Percentiles rank a stretch among this genome's conserved stretches.
Conservation (phyloP, 768 basidiomycete species). For the Trametes villosa region DNA sequence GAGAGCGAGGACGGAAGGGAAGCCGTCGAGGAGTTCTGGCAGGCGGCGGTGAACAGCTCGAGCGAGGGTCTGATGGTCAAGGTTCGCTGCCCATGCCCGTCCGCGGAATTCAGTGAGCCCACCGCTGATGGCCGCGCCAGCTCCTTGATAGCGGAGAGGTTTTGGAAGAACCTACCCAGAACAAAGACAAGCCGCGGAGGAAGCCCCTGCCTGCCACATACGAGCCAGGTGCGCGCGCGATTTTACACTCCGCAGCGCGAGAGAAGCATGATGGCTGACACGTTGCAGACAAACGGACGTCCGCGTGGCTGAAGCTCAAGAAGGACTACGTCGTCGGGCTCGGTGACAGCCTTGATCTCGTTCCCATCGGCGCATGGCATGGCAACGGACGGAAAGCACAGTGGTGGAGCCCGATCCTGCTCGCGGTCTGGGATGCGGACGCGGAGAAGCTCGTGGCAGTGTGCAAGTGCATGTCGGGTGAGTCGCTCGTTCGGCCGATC, state of each 20-base stretch:
- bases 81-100: constrained; percentile 40
- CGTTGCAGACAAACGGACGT: constrained; percentile 73
- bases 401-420: constrained; percentile 92
- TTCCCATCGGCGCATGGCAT: constrained; percentile 85
- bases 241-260: neutral
- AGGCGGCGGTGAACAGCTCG: constrained; percentile 70
- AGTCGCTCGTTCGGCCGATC: constrained; percentile 26
- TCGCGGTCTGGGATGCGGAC: constrained; percentile 73
- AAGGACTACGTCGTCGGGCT: constrained; percentile 86
- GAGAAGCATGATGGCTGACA: constrained; percentile 3
- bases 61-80: constrained; percentile 97
- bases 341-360: constrained; percentile 75
- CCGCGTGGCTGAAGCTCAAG: constrained; percentile 90
- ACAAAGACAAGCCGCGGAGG: constrained; percentile 47
- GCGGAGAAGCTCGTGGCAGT: constrained; percentile 70
- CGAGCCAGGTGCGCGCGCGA: constrained; percentile 57
- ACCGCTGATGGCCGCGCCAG: constrained; percentile 40
- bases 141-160: constrained; percentile 63
- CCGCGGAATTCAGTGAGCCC: constrained; percentile 1
- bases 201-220: constrained; percentile 85
- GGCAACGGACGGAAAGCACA: constrained; percentile 86
- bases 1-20: constrained; percentile 65
- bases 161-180: constrained; percentile 39
- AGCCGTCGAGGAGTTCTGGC: constrained; percentile 77
- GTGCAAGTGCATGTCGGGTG: constrained; percentile 91